phyloP scores from a whole-genome alignment of 805 yeast species.

The Metschnikowia anglica region DNA sequence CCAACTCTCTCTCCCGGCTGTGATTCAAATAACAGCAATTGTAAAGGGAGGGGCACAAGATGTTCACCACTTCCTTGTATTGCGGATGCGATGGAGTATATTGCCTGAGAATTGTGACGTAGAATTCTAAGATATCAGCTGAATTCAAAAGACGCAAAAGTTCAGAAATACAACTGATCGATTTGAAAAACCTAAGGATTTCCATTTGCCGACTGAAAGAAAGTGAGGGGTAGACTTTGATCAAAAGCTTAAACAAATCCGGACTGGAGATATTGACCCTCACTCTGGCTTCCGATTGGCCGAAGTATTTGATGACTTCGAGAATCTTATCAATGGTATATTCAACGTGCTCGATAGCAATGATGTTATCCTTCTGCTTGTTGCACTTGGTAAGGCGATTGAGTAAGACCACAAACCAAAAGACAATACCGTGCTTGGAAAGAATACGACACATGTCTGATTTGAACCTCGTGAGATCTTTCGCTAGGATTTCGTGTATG shows the following conservation, averaged over 20 bases:
- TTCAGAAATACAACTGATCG: constrained; percentile 40
- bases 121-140: constrained; percentile 46
- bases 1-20: constrained; percentile 45
- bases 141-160: constrained; percentile 31
- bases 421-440: constrained; percentile 42
- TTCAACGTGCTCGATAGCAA: constrained; percentile 10
- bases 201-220: constrained; percentile 33
- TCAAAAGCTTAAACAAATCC: constrained; percentile 42
- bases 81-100: constrained; percentile 30
- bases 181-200: constrained; percentile 46
- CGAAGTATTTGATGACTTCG: constrained; percentile 41
- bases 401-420: constrained; percentile 43
- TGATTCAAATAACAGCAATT: constrained; percentile 52
- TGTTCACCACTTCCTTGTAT: constrained; percentile 43
- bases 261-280: constrained; percentile 37
- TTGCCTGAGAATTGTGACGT: constrained; percentile 33
- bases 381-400: constrained; percentile 29
- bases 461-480: constrained; percentile 38
- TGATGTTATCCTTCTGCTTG: neutral
- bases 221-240: constrained; percentile 38
- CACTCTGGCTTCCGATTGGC: constrained; percentile 48
- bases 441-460: constrained; percentile 44
- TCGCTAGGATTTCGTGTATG: constrained; percentile 34
- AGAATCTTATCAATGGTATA: constrained; percentile 32
- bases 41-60: constrained; percentile 49